Evolutionary conservation across 805 yeast genomes (phyloP).

Genomic region (Candida nonsorbophila): DNA sequence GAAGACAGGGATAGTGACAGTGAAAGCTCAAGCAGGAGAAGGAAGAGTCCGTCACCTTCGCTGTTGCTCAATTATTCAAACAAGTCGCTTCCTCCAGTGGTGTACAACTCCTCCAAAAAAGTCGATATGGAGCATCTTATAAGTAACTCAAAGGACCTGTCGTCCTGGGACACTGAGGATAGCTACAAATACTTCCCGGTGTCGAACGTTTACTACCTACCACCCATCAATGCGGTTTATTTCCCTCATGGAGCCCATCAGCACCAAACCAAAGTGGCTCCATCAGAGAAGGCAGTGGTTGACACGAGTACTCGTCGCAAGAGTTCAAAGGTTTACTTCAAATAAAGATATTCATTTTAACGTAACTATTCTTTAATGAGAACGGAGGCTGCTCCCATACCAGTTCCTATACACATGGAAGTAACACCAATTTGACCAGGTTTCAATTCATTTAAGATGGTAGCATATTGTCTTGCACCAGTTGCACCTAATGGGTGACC

Average conservation of each 20-base stretch:
- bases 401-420: slow-evolving; percentile 97
- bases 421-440: slow-evolving; percentile 83
- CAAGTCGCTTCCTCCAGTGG: slow-evolving; percentile 9
- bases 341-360: slow-evolving; percentile 2
- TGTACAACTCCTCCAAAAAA: slow-evolving; percentile 7
- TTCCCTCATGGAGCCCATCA: slow-evolving; percentile 54
- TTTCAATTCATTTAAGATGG: slow-evolving; percentile 74
- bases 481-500: slow-evolving; percentile 75
- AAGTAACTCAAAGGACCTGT: too few relatives aligned
- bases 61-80: neutral
- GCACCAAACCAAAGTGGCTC: slow-evolving; percentile 8
- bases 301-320: slow-evolving; percentile 10
- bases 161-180: too few relatives aligned
- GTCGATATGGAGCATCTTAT: too few relatives aligned
- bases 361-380: slow-evolving; percentile 66
- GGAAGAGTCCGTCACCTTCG: slow-evolving; percentile 3
- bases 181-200: slow-evolving; percentile 48
- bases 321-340: slow-evolving; percentile 21
- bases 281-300: slow-evolving; percentile 7
- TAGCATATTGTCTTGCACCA: slow-evolving; percentile 91
- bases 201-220: slow-evolving; percentile 45
- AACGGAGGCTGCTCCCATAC: slow-evolving; percentile 96
- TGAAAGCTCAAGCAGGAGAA: too few relatives aligned
- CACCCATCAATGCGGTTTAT: slow-evolving; percentile 52
- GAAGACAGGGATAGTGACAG: slow-evolving; percentile 6